Conservation (phyloP, 2,329 filamentous ascomycete genomes). For the Xylaria sp. region DNA sequence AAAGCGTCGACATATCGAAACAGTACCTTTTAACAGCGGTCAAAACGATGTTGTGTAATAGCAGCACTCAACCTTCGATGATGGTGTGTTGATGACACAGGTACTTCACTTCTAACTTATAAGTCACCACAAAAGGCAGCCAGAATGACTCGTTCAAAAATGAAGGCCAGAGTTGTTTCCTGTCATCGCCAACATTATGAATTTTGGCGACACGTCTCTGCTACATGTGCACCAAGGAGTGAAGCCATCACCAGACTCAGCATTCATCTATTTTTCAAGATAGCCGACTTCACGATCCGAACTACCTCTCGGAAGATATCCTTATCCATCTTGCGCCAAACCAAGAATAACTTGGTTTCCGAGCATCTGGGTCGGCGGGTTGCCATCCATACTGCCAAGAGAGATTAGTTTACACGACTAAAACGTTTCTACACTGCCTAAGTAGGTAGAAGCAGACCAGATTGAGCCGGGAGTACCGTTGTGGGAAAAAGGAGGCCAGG, state of each 20-base stretch:
- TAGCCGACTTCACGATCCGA: too few relatives aligned
- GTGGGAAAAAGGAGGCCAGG: background rate
- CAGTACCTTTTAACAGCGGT: too few relatives aligned
- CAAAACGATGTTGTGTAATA: background rate
- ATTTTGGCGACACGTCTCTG: background rate
- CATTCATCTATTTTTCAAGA: background rate
- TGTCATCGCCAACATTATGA: background rate
- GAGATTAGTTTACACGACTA: background rate
- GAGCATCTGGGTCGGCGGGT: constrained; percentile 9
- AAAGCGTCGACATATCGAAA: background rate
- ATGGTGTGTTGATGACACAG: background rate
- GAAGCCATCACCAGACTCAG: background rate
- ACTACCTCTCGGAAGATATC: background rate
- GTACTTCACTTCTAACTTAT: background rate
- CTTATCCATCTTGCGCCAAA: background rate
- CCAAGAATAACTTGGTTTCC: constrained; percentile 10
- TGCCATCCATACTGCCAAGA: constrained; percentile 20
- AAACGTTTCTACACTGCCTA: background rate
- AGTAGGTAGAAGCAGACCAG: background rate
- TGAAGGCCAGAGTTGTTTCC: background rate
- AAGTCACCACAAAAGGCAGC: background rate
- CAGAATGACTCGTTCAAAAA: background rate
- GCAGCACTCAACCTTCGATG: background rate
- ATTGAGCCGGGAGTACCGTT: background rate
- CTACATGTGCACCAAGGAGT: background rate